phyloP scores from a whole-genome alignment of 2,329 filamentous ascomycete species.

The Scedosporium aurantiacum region DNA sequence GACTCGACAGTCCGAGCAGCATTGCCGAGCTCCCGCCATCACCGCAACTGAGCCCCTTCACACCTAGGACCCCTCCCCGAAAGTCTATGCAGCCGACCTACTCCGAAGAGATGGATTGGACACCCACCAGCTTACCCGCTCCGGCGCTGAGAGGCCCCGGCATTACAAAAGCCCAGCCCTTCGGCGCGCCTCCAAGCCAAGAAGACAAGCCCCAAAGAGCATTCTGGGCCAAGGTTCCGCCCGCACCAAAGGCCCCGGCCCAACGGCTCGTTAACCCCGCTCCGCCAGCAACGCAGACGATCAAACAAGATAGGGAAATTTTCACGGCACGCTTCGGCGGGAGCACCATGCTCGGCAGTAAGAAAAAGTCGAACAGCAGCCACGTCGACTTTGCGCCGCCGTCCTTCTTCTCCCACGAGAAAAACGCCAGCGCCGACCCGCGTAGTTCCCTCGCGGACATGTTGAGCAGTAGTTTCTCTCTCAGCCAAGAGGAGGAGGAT shows the following conservation, averaged over 20 bases:
- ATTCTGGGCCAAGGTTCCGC: slow-evolving; percentile 55
- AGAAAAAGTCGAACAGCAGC: not conserved
- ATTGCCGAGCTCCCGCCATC: not conserved
- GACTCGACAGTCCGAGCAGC: not conserved
- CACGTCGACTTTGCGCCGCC: slow-evolving; percentile 38
- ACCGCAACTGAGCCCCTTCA: slow-evolving; percentile 5
- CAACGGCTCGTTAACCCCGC: slow-evolving; percentile 35
- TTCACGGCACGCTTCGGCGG: slow-evolving; percentile 5
- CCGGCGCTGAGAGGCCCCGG: slow-evolving; percentile 24
- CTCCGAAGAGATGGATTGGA: slow-evolving; percentile 56
- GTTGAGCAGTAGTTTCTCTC: slow-evolving; percentile 22
- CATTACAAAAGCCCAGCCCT: slow-evolving; percentile 25
- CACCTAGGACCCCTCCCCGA: not conserved
- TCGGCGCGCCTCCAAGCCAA: slow-evolving; percentile 19
- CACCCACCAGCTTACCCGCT: slow-evolving; percentile 42
- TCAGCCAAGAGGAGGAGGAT: slow-evolving; percentile 13
- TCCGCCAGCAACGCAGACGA: slow-evolving; percentile 32
- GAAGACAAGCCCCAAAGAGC: slow-evolving; percentile 31
- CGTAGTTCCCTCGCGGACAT: slow-evolving; percentile 23
- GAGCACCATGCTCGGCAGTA: not conserved
- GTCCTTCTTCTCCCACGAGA: slow-evolving; percentile 35
- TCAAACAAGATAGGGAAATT: slow-evolving; percentile 2
- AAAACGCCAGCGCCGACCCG: slow-evolving; percentile 19
- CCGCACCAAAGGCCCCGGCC: slow-evolving; percentile 49
- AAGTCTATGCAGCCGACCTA: not conserved